Percentiles rank a stretch among this genome's conserved stretches.
phyloP scores from a whole-genome alignment of 1,139 yeast genomes.

The Suhomyces guaymorum region DNA sequence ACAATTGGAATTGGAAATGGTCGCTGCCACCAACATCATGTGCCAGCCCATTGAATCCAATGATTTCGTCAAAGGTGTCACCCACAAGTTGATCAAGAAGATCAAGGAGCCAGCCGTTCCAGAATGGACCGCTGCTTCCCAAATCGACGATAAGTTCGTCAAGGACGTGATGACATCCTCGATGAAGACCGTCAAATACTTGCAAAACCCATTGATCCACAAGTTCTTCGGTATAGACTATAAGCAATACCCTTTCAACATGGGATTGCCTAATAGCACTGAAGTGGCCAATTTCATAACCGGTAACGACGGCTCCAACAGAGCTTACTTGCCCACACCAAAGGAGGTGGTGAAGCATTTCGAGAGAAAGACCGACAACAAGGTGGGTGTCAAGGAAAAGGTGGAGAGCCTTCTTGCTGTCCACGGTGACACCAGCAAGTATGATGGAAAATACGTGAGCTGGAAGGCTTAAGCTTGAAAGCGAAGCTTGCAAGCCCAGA shows the following conservation, averaged over 20 bases:
- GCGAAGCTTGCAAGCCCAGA: too few species aligned
- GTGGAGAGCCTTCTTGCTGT: constrained; percentile 55
- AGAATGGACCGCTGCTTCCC: constrained; percentile 44
- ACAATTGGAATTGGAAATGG: constrained; percentile 73
- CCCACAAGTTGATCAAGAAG: constrained; percentile 67
- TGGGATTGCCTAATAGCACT: constrained; percentile 75
- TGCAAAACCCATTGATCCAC: constrained; percentile 42
- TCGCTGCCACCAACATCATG: constrained; percentile 78
- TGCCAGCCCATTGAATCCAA: constrained; percentile 51
- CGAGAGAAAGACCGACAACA: constrained; percentile 46
- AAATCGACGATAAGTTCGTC: constrained; percentile 25
- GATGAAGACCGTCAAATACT: constrained; percentile 29
- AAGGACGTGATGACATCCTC: constrained; percentile 26
- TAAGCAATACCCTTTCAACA: constrained; percentile 67
- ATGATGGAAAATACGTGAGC: constrained; percentile 58
- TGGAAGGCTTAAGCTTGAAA: constrained; percentile 50
- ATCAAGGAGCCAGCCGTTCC: constrained; percentile 54
- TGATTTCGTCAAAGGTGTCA: constrained; percentile 76
- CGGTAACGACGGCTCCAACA: constrained; percentile 63
- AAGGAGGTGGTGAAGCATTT: constrained; percentile 66
- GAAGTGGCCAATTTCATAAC: constrained; percentile 60
- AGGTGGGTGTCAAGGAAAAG: constrained; percentile 64
- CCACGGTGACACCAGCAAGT: constrained; percentile 60
- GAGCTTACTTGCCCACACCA: constrained; percentile 67
- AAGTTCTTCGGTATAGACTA: constrained; percentile 54